These are phyloP conservation scores for Raddia guianensis DNA, from an alignment of 176 grass and related monocot genomes.

Conservation along the genomic window DNA sequence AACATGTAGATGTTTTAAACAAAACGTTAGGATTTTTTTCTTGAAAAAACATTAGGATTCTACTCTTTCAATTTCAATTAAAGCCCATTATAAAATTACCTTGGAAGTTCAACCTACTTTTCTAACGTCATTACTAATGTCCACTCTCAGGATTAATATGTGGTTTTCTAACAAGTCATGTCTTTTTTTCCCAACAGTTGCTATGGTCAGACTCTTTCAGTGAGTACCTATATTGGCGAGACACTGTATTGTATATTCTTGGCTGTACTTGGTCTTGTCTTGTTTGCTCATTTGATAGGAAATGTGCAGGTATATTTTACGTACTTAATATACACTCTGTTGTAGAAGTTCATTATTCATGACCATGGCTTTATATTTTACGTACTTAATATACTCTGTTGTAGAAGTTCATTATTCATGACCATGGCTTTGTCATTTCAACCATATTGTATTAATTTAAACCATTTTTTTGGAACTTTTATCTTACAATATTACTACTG, in stretches of 20 bases:
- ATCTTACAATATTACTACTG: neutral
- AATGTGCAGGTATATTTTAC: slow-evolving; percentile 84
- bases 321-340: neutral
- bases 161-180: slow-evolving; percentile 22
- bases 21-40: neutral
- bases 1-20: neutral
- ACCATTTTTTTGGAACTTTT: neutral
- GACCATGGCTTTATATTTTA: slow-evolving; percentile 17
- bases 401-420: neutral
- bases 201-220: slow-evolving; percentile 84
- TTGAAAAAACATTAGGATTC: neutral
- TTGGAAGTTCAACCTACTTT: slow-evolving; percentile 12
- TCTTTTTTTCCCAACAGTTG: slow-evolving; percentile 59
- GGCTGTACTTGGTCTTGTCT: slow-evolving; percentile 83
- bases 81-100: slow-evolving; percentile 2
- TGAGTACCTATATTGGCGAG: slow-evolving; percentile 95
- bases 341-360: neutral
- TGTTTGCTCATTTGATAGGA: slow-evolving; percentile 98
- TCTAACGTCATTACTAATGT: slow-evolving; percentile 10
- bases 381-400: neutral
- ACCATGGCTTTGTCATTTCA: neutral
- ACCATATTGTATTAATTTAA: slow-evolving; percentile 1
- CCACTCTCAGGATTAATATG: neutral
- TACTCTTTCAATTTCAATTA: neutral
- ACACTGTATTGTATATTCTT: slow-evolving; percentile 92